Evolutionary conservation across 2,329 filamentous ascomycete species (phyloP).

Genomic region (Rutstroemia sp.): DNA sequence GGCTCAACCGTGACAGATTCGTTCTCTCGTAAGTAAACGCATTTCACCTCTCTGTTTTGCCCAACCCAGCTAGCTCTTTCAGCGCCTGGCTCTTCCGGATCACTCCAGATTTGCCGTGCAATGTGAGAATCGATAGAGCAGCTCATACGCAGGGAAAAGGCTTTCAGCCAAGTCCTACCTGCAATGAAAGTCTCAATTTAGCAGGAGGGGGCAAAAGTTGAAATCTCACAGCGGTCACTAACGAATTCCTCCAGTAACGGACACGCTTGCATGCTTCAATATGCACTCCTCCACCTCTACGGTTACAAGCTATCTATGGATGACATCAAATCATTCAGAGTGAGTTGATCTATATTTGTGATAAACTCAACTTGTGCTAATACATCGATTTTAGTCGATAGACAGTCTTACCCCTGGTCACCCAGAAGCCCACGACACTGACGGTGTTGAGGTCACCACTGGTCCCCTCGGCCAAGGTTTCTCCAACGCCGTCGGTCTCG

Average conservation of each 20-base stretch:
- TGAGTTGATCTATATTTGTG: conserved; percentile 40
- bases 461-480: conserved; percentile 97
- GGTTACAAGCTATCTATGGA: conserved; percentile 82
- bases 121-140: background rate
- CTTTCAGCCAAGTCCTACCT: background rate
- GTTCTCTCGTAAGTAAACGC: conserved; percentile 81
- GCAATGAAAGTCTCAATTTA: background rate
- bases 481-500: conserved; percentile 93
- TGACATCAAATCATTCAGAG: conserved; percentile 93
- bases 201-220: background rate
- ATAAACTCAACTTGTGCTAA: conserved; percentile 7
- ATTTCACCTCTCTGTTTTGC: background rate
- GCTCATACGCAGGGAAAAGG: background rate
- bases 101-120: background rate
- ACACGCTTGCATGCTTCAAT: conserved; percentile 99
- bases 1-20: conserved; percentile 96
- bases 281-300: conserved; percentile 94
- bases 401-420: conserved; percentile 86
- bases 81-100: background rate
- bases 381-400: conserved; percentile 33
- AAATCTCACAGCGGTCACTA: background rate
- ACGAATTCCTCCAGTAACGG: conserved; percentile 62
- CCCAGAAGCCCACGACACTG: conserved; percentile 93
- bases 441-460: conserved; percentile 95
- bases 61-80: background rate